These are phyloP conservation scores for Neurospora crassa DNA, from an alignment of 2,329 filamentous ascomycete species.

Conservation along the genomic window DNA sequence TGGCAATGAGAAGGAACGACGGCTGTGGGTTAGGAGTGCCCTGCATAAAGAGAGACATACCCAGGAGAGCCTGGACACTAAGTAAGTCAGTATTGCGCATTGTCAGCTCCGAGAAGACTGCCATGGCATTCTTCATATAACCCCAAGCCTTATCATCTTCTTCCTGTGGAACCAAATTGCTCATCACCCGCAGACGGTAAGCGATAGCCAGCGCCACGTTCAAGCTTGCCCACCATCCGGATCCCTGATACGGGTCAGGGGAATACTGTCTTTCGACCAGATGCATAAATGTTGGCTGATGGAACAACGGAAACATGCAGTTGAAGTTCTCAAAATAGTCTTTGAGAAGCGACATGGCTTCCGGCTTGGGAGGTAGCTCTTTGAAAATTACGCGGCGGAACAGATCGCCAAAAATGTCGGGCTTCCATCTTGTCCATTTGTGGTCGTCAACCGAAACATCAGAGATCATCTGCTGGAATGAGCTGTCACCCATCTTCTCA, in stretches of 20 bases:
- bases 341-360: slow-evolving; percentile 76
- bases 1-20: slow-evolving; percentile 80
- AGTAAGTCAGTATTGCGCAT: slow-evolving; percentile 94
- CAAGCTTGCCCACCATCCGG: slow-evolving; percentile 96
- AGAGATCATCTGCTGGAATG: slow-evolving; percentile 91
- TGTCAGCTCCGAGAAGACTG: slow-evolving; percentile 81
- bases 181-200: slow-evolving; percentile 88
- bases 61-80: slow-evolving; percentile 86
- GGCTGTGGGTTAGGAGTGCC: slow-evolving; percentile 96
- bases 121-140: slow-evolving; percentile 94
- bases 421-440: slow-evolving; percentile 96
- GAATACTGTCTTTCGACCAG: slow-evolving; percentile 92
- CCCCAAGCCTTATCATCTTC: slow-evolving; percentile 94
- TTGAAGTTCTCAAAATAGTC: slow-evolving; percentile 99
- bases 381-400: slow-evolving; percentile 80
- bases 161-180: slow-evolving; percentile 78
- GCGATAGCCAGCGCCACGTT: slow-evolving; percentile 92
- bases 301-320: slow-evolving; percentile 95
- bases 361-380: slow-evolving; percentile 73
- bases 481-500: slow-evolving; percentile 89
- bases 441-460: slow-evolving; percentile 86
- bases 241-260: slow-evolving; percentile 82
- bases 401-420: slow-evolving; percentile 90
- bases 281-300: slow-evolving; percentile 98
- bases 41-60: slow-evolving; percentile 90